Base-by-base conservation (phyloP, 2,329 filamentous ascomycete species). In the Emmonsiellopsis sp. region DNA sequence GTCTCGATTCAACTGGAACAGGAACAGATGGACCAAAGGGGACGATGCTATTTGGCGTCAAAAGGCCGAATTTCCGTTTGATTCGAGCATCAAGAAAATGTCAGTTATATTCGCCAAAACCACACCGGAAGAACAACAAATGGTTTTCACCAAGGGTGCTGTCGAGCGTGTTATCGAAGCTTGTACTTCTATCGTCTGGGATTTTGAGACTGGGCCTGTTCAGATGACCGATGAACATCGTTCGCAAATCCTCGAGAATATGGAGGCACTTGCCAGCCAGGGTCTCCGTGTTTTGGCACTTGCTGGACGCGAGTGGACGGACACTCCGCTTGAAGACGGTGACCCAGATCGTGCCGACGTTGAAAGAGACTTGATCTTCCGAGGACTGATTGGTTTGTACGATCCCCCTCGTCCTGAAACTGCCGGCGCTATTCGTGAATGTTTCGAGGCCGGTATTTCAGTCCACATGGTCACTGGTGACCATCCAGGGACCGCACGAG, bases 381-480 rank as follows among this genome's bases (percentile, higher is more conserved):
- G 88, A 11, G 91, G 90, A n/a, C 78, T 95, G 8, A 84, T 87
- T 48, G 89, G 89, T 53, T 85, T 95, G 58, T 92, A 93, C 65
- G 89, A 95, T 61, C 89, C 89, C 3, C 89, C 89, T 53, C 87
- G 89, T 1, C 81, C 83, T 2, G 89, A 94, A 71, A 90, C 89
- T 0, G 86, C 84, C 20, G 79, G 76, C 1, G 84, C 87, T 6
- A 87, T 91, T 54, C 75, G 75, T 20, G 79, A 85, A 63, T 89
- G 86, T 63, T 81, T 85, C 52, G 78, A 78, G 45, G 87, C 87
- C 30, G 87, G 87, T 49, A 89, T 91, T 66, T 80, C 79, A 57
- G 87, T 91, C 6, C 86, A 90, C 71, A 91, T 92, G 87, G 78
- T 92, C 34, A 93, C 88, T 20, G 88, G 88, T 54, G 88, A 93